Evolutionary conservation across 192 early-diverging fungal genomes (phyloP).

Genomic region (Coemansia sp.): DNA sequence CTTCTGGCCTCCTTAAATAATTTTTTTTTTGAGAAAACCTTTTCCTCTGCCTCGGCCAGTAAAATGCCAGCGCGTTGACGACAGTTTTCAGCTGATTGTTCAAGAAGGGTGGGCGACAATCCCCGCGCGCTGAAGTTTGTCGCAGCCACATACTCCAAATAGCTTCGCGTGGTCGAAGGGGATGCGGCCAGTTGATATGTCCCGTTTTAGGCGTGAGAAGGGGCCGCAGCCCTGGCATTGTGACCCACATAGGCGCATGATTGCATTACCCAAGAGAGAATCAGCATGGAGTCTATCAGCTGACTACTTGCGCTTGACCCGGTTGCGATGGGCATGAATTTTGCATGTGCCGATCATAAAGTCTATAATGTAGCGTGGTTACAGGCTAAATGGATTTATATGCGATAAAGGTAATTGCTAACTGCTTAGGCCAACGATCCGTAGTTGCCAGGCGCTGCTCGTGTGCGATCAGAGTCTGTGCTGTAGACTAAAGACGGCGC

Average conservation of each 20-base stretch:
- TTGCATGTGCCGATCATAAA: background rate
- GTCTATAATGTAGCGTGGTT: background rate
- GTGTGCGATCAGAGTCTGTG: background rate
- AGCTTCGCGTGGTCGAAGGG: background rate
- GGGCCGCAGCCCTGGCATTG: background rate
- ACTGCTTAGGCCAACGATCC: background rate
- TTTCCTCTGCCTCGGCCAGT: background rate
- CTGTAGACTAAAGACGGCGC: background rate
- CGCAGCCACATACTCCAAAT: background rate
- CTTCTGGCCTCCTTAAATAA: background rate
- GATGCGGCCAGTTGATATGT: background rate
- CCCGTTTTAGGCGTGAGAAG: constrained; percentile 10
- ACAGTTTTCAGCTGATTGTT: background rate
- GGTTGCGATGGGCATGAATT: background rate
- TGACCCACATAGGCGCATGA: background rate
- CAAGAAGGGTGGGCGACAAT: background rate
- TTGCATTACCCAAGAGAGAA: background rate
- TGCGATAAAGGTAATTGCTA: background rate
- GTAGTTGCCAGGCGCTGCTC: background rate
- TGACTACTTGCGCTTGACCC: background rate
- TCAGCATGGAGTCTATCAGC: background rate
- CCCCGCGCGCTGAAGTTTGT: background rate
- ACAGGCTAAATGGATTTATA: background rate
- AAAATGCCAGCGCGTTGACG: background rate
- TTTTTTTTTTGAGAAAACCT: background rate